Conservation (phyloP, 805 yeast genomes). For the Yamadazyma kitorensis region DNA sequence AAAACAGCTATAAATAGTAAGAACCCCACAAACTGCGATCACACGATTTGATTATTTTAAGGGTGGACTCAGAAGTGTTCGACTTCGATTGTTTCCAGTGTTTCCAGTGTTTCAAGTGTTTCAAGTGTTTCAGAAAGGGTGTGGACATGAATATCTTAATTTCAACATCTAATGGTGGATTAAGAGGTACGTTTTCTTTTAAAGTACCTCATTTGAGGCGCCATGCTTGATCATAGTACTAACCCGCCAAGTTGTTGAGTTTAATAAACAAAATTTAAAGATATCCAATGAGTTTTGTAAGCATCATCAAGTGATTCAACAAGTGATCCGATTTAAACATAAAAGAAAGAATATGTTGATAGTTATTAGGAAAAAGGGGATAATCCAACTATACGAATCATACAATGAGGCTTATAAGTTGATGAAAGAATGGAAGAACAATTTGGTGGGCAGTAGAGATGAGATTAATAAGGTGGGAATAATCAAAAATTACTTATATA, state of each 20-base stretch:
- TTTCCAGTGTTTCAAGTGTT: too few relatives aligned
- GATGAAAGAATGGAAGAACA: constrained; percentile 34
- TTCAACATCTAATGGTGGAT: constrained; percentile 3
- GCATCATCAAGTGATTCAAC: background rate
- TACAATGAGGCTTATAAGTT: constrained; percentile 1
- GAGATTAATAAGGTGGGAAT: constrained; percentile 25
- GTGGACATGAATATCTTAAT: constrained; percentile 1
- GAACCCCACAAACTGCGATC: too few relatives aligned
- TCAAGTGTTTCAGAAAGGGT: too few relatives aligned
- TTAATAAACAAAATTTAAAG: too few relatives aligned
- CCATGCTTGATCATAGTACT: too few relatives aligned
- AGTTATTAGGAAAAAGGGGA: constrained; percentile 23
- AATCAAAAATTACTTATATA: constrained; percentile 24
- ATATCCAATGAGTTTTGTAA: constrained; percentile 2
- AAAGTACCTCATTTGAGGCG: too few relatives aligned
- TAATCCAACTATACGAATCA: constrained; percentile 28
- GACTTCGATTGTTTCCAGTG: too few relatives aligned
- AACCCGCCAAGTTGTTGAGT: too few relatives aligned
- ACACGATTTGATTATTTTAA: too few relatives aligned
- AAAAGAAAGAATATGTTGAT: constrained; percentile 17
- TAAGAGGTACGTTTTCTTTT: constrained; percentile 1
- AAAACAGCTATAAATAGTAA: too few relatives aligned
- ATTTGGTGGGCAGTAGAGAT: constrained; percentile 16
- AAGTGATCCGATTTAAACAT: constrained; percentile 11
- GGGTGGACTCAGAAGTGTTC: too few relatives aligned